Evolutionary conservation across 2,329 filamentous ascomycete genomes (phyloP), one percentile per base, ranked within the genome.

Genomic region (Trichoderma koningii): DNA sequence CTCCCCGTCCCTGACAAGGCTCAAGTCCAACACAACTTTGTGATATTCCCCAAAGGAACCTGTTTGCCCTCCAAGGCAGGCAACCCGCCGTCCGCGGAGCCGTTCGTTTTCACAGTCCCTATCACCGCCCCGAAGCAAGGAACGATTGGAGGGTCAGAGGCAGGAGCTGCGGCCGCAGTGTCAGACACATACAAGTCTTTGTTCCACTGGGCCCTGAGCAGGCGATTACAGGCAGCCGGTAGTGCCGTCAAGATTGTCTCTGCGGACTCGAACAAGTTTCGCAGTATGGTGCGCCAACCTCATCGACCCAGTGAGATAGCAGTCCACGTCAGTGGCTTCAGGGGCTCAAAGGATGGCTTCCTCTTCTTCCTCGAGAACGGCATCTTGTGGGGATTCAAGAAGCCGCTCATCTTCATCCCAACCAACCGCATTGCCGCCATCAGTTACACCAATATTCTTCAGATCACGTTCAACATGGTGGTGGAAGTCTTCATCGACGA

Each of bases 371-470:
- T 90, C 17, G 82, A 86, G 38, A 86, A 81, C 28, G 88, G 88
- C 15, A 89, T 90, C 62, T 73, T 90, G 7, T 90, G 87, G 86
- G 87, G 82, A 0, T 90, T 88, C 79, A 89, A 89, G 76, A 90
- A 90, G 74, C 88, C 88, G 0, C 73, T 90, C 2, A 76, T 88
- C 23, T 89, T 89, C 69, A 78, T 90, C 5, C 85, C 87, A 5
- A 80, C 89, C 19, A 82, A 84, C 60, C 80, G 83, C 14, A 86
- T 90, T 57, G 79, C 80, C 0, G 85, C 86, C 2, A 79, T 89
- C n/a, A 88, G 85, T 70, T 90, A 89, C 73, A 89, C 87, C 5
- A 89, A 79, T 66, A 86, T 90, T 28, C 77, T 90, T 52, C 87
- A 89, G 71, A 81, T 87, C 23, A 90, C 88, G 0, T 90, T 90